These are phyloP conservation scores for Fusarium sp. DNA, from an alignment of 2,329 filamentous ascomycete genomes.

Conservation along the genomic window DNA sequence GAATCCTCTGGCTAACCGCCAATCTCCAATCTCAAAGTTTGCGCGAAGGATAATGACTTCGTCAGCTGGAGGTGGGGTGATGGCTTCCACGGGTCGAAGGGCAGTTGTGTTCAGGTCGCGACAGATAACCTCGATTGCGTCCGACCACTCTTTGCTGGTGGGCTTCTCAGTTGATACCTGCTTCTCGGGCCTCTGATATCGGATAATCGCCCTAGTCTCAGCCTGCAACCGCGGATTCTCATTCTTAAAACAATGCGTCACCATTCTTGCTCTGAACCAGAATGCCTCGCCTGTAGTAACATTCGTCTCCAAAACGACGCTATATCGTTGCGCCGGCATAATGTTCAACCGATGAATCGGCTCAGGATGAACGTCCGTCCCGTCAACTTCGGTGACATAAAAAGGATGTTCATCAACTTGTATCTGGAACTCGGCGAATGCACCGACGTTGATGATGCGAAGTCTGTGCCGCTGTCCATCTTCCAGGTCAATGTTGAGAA, in stretches of 20 bases:
- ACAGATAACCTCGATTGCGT: constrained; percentile 60
- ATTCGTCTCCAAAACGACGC: constrained; percentile 71
- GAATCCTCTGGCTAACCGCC: constrained; percentile 64
- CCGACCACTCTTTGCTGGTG: constrained; percentile 61
- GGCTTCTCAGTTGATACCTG: constrained; percentile 33
- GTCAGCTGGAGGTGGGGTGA: constrained; percentile 53
- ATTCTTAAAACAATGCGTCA: constrained; percentile 53
- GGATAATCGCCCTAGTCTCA: constrained; percentile 48
- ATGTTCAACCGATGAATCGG: constrained; percentile 71
- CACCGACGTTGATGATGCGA: constrained; percentile 76
- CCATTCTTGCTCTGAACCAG: constrained; percentile 69
- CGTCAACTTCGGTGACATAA: constrained; percentile 75
- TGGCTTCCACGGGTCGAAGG: constrained; percentile 53
- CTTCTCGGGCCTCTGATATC: constrained; percentile 36
- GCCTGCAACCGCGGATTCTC: constrained; percentile 47
- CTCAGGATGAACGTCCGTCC: constrained; percentile 70
- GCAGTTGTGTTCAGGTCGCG: constrained; percentile 64
- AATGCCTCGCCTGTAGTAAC: constrained; percentile 65
- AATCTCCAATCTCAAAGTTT: constrained; percentile 66
- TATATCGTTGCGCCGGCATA: constrained; percentile 77
- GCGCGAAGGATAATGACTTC: constrained; percentile 59
- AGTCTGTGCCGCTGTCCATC: constrained; percentile 70
- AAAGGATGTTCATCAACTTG: constrained; percentile 75
- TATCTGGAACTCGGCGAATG: constrained; percentile 78
- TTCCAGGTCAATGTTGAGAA: constrained; percentile 59